Evolutionary conservation across 2,329 filamentous ascomycete species (phyloP), one percentile per base, ranked within the genome.

Genomic region (Macrophomina tecta): DNA sequence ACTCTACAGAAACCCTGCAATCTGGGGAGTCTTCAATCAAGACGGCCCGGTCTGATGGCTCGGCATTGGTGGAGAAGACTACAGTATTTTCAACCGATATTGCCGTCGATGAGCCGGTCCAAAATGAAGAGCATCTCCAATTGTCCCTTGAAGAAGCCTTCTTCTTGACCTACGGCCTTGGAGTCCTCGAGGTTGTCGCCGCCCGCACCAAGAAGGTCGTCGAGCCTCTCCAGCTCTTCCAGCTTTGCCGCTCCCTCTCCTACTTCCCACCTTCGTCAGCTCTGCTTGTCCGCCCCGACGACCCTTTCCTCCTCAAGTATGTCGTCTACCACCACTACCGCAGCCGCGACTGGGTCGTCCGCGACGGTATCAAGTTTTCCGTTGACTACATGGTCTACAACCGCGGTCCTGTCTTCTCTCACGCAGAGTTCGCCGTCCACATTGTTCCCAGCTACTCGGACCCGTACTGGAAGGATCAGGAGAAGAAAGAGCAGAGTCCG

Each of bases 351-450:
- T 99, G 95, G 94, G 92, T 97, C 1, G 91, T 96, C 0, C 90
- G 96, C 14, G 89, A 91, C 5, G 96, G 95, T 42, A 90, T 97
- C 76, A 99, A 99, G 75, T 99, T 99, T 73, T 92, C 92, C 28
- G 91, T 93, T 9, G 95, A 99, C 78, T 97, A 92, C 82, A 82
- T 99, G n/a, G 86, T 99, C 7, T 99, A 99, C 80, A 90, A 93
- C 66, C 90, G 93, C 23, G 95, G 95, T 0, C 95, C 95, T 0
- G 94, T 95, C 0, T 98, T 99, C 77, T 89, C 93, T 28, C 95
- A 99, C 75, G 95, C 95, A 28, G 93, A 98, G 75, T 99, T 97
- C 75, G 94, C 92, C 0, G 81, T 97, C 51, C 84, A 94, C 30
- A 88, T 99, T 48, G 76, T 98, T 3, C 94, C 95, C 0, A 90